These are phyloP conservation scores for Penicillium fuscoglaucum DNA, from an alignment of 2,329 filamentous ascomycete species.

Conservation along the genomic window DNA sequence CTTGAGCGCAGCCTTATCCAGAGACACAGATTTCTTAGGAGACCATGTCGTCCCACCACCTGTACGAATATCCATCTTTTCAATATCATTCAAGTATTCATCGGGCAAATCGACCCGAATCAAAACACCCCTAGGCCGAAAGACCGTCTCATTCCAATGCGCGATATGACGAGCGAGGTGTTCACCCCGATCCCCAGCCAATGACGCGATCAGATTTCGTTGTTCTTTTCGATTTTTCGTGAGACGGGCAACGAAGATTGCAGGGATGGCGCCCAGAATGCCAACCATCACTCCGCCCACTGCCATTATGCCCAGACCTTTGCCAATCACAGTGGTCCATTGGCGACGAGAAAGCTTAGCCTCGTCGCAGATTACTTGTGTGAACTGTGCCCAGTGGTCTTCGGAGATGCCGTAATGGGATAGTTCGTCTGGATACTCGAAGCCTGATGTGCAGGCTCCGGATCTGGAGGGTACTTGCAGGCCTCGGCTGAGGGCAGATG, in stretches of 20 bases:
- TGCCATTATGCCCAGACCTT: constrained; percentile 31
- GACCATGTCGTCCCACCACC: background rate
- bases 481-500: constrained; percentile 26
- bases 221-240: constrained; percentile 25
- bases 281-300: constrained; percentile 35
- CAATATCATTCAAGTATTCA: constrained; percentile 28
- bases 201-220: constrained; percentile 27
- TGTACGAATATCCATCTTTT: constrained; percentile 24
- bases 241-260: constrained; percentile 24
- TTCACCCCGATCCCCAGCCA: constrained; percentile 14
- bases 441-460: constrained; percentile 30
- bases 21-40: constrained; percentile 1
- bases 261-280: constrained; percentile 31
- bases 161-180: constrained; percentile 25
- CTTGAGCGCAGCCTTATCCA: constrained; percentile 24
- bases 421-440: constrained; percentile 32
- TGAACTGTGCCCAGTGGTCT: constrained; percentile 31
- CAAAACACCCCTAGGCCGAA: constrained; percentile 29
- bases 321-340: constrained; percentile 33
- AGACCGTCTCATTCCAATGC: constrained; percentile 33
- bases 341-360: constrained; percentile 32
- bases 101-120: constrained; percentile 35
- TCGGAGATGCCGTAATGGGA: constrained; percentile 21
- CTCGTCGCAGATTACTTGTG: constrained; percentile 28
- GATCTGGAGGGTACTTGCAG: constrained; percentile 35